Evolutionary conservation across 2,329 filamentous ascomycete species (phyloP), one percentile per base, ranked within the genome.

Genomic region (Cytospora chrysosperma): DNA sequence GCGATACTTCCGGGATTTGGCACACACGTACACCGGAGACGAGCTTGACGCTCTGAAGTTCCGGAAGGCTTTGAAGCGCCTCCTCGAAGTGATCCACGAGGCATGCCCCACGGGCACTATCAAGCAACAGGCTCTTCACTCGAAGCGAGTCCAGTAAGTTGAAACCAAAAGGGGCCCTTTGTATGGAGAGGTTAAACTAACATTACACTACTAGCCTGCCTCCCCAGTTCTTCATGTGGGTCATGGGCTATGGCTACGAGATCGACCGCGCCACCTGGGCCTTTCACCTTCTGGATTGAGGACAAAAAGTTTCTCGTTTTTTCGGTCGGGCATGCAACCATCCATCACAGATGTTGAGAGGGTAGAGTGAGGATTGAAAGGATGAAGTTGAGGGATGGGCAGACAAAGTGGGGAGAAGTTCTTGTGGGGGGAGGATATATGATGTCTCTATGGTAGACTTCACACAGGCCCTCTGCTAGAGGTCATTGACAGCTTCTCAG

Each of bases 1-100:
- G 3, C n/a, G 19, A n/a, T 5, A 9, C 17, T 4, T n/a, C 2
- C 1, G 5, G 15, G 1, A 8, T 6, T 17, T 17, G 7, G 1
- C 17, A 10, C 17, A 24, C n/a, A 21, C 1, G 1, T 21, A 4
- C 43, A 21, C 19, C n/a, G 8, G 1, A 4, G 7, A 1, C 0
- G n/a, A 47, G 43, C n/a, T 21, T 13, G 10, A 12, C 5, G 10
- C 9, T 4, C n/a, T 24, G n/a, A 47, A 47, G 43, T 47, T 21
- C 43, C n/a, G 43, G 4, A 21, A 13, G 43, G 43, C 43, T 3
- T 47, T 10, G 8, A 10, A 4, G 7, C 43, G 43, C 12, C n/a
- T 47, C 43, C 9, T 21, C 5, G 19, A 10, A 7, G 9, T 6
- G 3, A 9, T 47, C n/a, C 2, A 5, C 10, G 43, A 24, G n/a